Conservation (phyloP, 441 rosid species). For the Populus hybrid region DNA sequence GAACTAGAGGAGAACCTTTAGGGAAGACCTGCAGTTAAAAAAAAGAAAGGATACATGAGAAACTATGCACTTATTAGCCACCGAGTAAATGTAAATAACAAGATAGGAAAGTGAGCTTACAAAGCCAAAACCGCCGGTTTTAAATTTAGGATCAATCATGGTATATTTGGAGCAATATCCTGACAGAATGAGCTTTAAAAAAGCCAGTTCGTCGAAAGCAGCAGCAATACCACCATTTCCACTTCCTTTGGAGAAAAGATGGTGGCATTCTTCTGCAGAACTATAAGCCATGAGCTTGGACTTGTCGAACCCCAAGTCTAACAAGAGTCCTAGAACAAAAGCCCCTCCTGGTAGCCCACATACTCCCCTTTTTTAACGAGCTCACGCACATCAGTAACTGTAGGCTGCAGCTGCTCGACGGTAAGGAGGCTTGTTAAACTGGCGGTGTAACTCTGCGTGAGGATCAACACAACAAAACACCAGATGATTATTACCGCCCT, state of each 20-base stretch:
- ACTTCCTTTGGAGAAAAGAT: constrained; percentile 42
- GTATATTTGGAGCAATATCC: constrained; percentile 47
- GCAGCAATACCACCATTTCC: constrained; percentile 52
- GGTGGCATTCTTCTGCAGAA: constrained; percentile 33
- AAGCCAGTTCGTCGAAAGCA: constrained; percentile 51
- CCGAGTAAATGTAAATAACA: too few relatives aligned
- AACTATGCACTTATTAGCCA: neutral
- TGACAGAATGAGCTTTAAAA: constrained; percentile 35
- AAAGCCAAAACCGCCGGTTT: constrained; percentile 62
- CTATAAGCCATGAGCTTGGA: constrained; percentile 30
- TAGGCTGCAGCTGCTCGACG: constrained; percentile 45
- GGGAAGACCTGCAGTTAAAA: too few relatives aligned
- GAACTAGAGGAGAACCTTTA: too few relatives aligned
- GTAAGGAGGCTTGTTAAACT: constrained; percentile 54
- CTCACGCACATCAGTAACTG: constrained; percentile 32
- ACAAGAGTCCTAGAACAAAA: constrained; percentile 33
- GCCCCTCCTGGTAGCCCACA: constrained; percentile 47
- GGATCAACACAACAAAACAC: constrained; percentile 58
- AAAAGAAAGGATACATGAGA: neutral
- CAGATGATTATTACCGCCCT: constrained; percentile 55
- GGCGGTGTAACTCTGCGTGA: constrained; percentile 68
- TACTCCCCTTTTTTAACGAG: constrained; percentile 38
- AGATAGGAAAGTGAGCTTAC: constrained; percentile 35
- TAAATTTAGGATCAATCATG: constrained; percentile 35
- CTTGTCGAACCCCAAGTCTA: constrained; percentile 31